Evolutionary conservation across 2,329 filamentous ascomycete species (phyloP), one percentile per base, ranked within the genome.

Genomic region (Aspergillus fijiensis): DNA sequence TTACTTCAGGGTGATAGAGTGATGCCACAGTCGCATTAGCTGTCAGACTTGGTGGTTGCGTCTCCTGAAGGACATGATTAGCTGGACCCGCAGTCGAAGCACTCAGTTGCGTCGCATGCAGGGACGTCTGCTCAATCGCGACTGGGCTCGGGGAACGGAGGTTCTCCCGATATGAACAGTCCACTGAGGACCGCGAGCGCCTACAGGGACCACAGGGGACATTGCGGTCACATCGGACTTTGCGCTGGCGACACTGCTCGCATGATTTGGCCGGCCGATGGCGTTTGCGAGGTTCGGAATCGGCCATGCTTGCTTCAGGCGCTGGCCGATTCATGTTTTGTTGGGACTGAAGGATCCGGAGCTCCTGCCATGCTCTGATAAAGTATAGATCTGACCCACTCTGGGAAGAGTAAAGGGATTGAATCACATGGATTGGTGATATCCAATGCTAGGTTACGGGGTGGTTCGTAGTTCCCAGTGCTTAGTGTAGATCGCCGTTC

Each of bases 171-270:
- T 71, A 72, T 2, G 62, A 67, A 54, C 70, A 72, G n/a, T 59
- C 53, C 33, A 70, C 33, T 1, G 63, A 63, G 12, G 57, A 59
- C 25, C 65, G 65, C 19, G 66, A 54, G 33, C 67, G 68, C 6
- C 59, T 63, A 56, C 71, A 73, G 29, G 67, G 67, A 2, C 65
- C 66, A 55, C 71, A 73, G 23, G 70, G 71, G 16, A 66, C 55
- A 39, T 63, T 60, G 19, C 64, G 70, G 57, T 73, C 70, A 53
- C 71, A 73, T 31, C 67, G 66, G 29, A 73, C 63, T 59, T 73
- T 73, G 51, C 70, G 69, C 11, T 63, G 66, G 27, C 70, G 70
- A 49, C 71, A 73, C 57, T 68, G 69, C 51, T 69, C 65, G 58
- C 70, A 73, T 1, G 70, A 65, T 21, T 68, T 64, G 12, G 68